These are phyloP conservation scores for Suillus spraguei DNA, from an alignment of 768 basidiomycete species.

Conservation along the genomic window DNA sequence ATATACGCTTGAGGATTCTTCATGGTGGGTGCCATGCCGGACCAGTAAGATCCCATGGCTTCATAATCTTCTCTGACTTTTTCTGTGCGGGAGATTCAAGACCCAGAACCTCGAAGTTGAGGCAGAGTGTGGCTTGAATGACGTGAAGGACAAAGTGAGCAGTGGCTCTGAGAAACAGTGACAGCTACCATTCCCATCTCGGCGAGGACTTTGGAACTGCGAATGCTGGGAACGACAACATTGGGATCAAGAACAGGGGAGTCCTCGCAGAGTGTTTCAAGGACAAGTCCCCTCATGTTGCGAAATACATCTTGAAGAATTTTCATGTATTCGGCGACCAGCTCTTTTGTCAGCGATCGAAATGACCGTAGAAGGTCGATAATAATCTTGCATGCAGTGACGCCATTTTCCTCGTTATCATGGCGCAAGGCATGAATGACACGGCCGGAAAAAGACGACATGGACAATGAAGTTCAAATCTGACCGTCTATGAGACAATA, in stretches of 20 bases:
- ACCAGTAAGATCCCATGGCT: slow-evolving; percentile 80
- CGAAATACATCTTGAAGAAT: slow-evolving; percentile 79
- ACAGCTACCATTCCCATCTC: slow-evolving; percentile 94
- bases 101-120: slow-evolving; percentile 79
- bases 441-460: too few relatives aligned
- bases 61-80: slow-evolving; percentile 77
- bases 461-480: too few relatives aligned
- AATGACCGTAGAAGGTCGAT: slow-evolving; percentile 86
- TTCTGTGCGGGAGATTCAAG: slow-evolving; percentile 82
- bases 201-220: slow-evolving; percentile 91
- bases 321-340: slow-evolving; percentile 76
- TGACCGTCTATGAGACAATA: too few relatives aligned
- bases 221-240: slow-evolving; percentile 65
- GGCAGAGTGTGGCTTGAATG: slow-evolving; percentile 68
- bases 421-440: slow-evolving; percentile 79
- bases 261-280: slow-evolving; percentile 72
- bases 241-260: slow-evolving; percentile 58
- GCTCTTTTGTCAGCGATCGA: slow-evolving; percentile 70
- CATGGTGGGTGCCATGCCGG: slow-evolving; percentile 79
- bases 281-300: slow-evolving; percentile 72
- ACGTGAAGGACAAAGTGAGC: slow-evolving; percentile 62
- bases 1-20: slow-evolving; percentile 73
- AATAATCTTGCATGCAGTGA: slow-evolving; percentile 86
- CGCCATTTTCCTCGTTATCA: slow-evolving; percentile 97
- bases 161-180: slow-evolving; percentile 84